A percentile compares a stretch with the other conserved stretches of the same genome.
These are phyloP conservation scores for Podospora fimiseda DNA, from an alignment of 495 filamentous ascomycete genomes.

Conservation along the genomic window DNA sequence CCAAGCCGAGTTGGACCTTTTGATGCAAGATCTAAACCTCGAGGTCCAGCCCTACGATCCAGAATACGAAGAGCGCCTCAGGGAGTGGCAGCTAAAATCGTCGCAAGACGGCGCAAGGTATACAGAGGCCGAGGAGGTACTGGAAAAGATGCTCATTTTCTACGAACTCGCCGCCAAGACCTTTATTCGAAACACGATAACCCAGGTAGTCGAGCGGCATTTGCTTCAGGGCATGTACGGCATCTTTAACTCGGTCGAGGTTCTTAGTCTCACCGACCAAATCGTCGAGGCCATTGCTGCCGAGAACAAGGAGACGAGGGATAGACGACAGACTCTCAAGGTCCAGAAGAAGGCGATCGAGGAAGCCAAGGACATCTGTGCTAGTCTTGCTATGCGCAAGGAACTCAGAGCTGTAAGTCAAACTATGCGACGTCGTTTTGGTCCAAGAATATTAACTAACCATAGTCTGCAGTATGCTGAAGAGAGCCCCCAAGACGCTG, in stretches of 20 bases:
- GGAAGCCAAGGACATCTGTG: conserved; percentile 34
- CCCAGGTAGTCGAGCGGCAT: conserved; percentile 35
- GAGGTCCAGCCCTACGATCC: conserved; percentile 39
- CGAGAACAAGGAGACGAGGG: conserved; percentile 35
- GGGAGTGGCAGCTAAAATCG: conserved; percentile 23
- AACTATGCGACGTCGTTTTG: background rate
- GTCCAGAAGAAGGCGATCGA: conserved; percentile 34
- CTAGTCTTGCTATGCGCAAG: conserved; percentile 35
- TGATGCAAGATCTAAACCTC: conserved; percentile 31
- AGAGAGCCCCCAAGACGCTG: background rate
- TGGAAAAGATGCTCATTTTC: conserved; percentile 41
- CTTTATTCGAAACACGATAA: conserved; percentile 34
- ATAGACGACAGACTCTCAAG: conserved; percentile 25
- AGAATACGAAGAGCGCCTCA: conserved; percentile 34
- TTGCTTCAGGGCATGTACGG: conserved; percentile 35
- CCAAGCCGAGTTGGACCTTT: conserved; percentile 30
- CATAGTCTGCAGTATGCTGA: background rate
- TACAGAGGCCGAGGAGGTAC: conserved; percentile 33
- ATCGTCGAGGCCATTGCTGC: conserved; percentile 31
- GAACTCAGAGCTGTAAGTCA: conserved; percentile 20
- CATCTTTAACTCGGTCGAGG: conserved; percentile 32
- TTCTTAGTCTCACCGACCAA: conserved; percentile 25
- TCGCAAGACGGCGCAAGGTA: conserved; percentile 24
- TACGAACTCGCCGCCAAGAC: conserved; percentile 35
- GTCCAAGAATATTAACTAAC: background rate